Conservation (phyloP, 208 protist genomes). For the Trypanosomatidae sp. region DNA sequence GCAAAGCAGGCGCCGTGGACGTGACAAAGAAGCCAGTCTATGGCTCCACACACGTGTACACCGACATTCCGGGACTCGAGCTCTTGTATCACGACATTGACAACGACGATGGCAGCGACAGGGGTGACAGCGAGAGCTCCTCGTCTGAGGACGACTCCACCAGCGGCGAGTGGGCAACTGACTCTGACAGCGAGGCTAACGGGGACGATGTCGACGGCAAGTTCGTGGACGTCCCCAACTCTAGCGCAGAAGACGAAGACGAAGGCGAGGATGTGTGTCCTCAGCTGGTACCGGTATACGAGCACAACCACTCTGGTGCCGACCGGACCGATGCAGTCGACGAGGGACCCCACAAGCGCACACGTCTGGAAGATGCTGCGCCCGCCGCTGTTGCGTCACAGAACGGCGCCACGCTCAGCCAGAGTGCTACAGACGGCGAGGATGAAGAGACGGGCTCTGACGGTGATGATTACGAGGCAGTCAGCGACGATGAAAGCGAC, state of each 20-base stretch:
- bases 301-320: not conserved
- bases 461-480: not conserved
- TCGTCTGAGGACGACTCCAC: slow-evolving; percentile 18
- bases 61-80: slow-evolving; percentile 86
- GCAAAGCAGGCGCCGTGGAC: slow-evolving; percentile 40
- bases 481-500: slow-evolving; percentile 14
- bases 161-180: slow-evolving; percentile 72
- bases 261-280: slow-evolving; percentile 56
- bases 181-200: slow-evolving; percentile 66
- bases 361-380: slow-evolving; percentile 1
- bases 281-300: slow-evolving; percentile 53
- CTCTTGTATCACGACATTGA: slow-evolving; percentile 74
- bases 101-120: slow-evolving; percentile 48
- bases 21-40: slow-evolving; percentile 54
- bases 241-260: slow-evolving; percentile 30
- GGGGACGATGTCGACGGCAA: slow-evolving; percentile 73
- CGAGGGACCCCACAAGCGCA: slow-evolving; percentile 6
- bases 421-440: not conserved
- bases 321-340: not conserved
- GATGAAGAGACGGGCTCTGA: not conserved
- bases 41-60: slow-evolving; percentile 69
- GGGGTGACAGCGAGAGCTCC: slow-evolving; percentile 20
- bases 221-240: slow-evolving; percentile 64
- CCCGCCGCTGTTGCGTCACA: not conserved
- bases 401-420: not conserved